Evolutionary conservation across 345 rosid species (phyloP).

Genomic region (Populus simonii): DNA sequence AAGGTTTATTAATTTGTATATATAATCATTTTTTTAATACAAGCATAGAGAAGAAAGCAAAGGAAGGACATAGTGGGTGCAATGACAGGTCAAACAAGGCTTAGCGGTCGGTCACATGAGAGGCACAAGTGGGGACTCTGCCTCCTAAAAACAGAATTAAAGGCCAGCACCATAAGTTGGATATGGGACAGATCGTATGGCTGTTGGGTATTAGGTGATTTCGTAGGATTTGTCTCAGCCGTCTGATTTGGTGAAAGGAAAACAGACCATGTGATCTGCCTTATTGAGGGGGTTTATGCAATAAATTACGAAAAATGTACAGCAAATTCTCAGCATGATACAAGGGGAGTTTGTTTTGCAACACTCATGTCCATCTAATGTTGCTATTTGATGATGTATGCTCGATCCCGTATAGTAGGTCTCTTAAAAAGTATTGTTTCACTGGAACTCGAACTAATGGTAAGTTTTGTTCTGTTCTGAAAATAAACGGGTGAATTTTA

Average conservation of each 20-base stretch:
- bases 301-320: slow-evolving; percentile 13
- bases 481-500: too few relatives aligned
- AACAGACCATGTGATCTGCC: slow-evolving; percentile 58
- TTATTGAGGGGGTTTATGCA: slow-evolving; percentile 28
- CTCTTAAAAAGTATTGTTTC: too few relatives aligned
- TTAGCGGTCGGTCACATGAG: slow-evolving; percentile 70
- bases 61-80: slow-evolving; percentile 35
- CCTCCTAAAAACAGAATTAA: slow-evolving; percentile 24
- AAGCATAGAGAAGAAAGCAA: neutral
- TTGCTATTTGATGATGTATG: neutral
- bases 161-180: slow-evolving; percentile 46
- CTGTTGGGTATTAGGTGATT: slow-evolving; percentile 22
- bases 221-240: slow-evolving; percentile 40
- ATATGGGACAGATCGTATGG: slow-evolving; percentile 47
- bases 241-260: slow-evolving; percentile 35
- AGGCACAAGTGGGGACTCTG: slow-evolving; percentile 51
- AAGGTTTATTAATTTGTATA: neutral
- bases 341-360: neutral
- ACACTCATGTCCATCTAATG: neutral
- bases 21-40: neutral
- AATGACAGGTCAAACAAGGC: slow-evolving; percentile 47
- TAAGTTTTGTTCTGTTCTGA: fast-evolving
- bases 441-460: too few relatives aligned
- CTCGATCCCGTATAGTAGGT: too few relatives aligned
- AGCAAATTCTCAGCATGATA: neutral